A percentile compares a stretch with the other conserved stretches of the same genome.
Conservation (phyloP, 768 basidiomycete genomes). For the Tulasnella sp. region DNA sequence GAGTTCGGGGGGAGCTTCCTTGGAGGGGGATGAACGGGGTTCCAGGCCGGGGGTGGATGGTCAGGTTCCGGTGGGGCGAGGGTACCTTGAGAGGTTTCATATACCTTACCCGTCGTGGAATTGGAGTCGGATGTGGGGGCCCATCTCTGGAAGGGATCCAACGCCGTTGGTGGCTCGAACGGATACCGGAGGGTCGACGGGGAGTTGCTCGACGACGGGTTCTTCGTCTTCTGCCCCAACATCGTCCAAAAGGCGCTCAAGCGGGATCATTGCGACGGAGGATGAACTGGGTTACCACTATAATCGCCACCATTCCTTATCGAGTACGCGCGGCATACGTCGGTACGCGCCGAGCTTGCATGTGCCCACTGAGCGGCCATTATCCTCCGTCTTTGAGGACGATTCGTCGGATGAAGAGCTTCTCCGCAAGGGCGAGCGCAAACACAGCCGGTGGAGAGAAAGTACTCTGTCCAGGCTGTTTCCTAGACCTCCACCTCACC, state of each 20-base stretch:
- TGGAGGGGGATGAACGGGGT: neutral
- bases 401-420: constrained; percentile 5
- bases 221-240: neutral
- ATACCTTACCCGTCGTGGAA: neutral
- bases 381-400: neutral
- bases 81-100: constrained; percentile 1
- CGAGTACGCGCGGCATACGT: neutral
- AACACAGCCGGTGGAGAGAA: neutral
- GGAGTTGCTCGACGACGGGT: constrained; percentile 2
- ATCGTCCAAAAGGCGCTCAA: neutral
- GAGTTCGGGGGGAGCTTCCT: neutral
- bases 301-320: neutral
- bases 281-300: neutral
- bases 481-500: neutral
- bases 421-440: neutral
- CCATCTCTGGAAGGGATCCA: neutral
- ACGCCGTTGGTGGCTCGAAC: neutral
- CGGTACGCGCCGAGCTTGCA: neutral
- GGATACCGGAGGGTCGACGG: neutral
- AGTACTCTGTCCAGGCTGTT: neutral
- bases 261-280: neutral
- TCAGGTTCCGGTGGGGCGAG: neutral
- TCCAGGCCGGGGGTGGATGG: neutral
- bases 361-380: neutral
- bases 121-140: constrained; percentile 15